A percentile compares a stretch with the other conserved stretches of the same genome.
Evolutionary conservation across 345 rosid species (phyloP).

Genomic region (Ricinus communis): DNA sequence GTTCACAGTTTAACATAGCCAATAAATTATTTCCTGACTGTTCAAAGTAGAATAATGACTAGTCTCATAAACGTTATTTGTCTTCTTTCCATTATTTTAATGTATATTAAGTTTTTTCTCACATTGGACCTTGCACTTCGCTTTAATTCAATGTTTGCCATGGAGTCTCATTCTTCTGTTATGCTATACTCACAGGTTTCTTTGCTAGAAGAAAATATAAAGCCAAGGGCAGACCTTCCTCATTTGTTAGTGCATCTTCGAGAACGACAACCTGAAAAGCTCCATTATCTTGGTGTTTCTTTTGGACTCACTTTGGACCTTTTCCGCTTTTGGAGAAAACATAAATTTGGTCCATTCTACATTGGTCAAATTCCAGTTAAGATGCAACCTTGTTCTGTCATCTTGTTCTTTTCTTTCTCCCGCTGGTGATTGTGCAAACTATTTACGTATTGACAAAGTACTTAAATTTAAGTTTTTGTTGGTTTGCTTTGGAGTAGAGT

Average conservation of each 20-base stretch:
- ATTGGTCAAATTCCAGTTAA: slow-evolving; percentile 86
- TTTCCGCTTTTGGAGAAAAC: slow-evolving; percentile 91
- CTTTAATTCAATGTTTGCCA: not conserved
- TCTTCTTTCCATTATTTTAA: not conserved
- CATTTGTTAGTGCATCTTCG: slow-evolving; percentile 73
- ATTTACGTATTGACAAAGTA: not conserved
- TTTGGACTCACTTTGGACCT: slow-evolving; percentile 98
- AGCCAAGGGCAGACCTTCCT: slow-evolving; percentile 82
- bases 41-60: not conserved
- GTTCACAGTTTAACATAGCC: not conserved
- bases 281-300: slow-evolving; percentile 90
- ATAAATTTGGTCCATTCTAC: slow-evolving; percentile 87
- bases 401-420: not conserved
- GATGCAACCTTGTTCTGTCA: slow-evolving; percentile 23
- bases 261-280: slow-evolving; percentile 81
- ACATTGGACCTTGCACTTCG: not conserved
- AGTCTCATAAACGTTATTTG: not conserved
- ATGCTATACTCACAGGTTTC: slow-evolving; percentile 56
- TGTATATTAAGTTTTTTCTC: not conserved
- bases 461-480: not conserved
- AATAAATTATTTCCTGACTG: not conserved
- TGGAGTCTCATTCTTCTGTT: not conserved
- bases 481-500: slow-evolving; percentile 44
- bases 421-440: not conserved
- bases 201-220: slow-evolving; percentile 76